Percentiles rank a stretch among this genome's conserved stretches.
Evolutionary conservation across 2,329 filamentous ascomycete genomes (phyloP).

Genomic region (Exserohilum rostratum): DNA sequence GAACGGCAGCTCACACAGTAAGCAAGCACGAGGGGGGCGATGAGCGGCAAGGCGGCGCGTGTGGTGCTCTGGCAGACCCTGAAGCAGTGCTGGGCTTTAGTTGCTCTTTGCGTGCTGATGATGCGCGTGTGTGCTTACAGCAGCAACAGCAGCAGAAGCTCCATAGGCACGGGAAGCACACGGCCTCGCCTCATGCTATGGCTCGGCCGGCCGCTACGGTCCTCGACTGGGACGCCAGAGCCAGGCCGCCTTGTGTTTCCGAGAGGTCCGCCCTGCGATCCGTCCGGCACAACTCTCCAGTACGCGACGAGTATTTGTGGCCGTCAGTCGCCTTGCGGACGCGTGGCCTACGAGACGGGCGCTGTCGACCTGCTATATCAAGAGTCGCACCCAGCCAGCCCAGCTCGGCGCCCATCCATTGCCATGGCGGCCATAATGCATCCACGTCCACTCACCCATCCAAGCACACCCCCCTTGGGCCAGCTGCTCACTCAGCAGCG

Average conservation of each 20-base stretch:
- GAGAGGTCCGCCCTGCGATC: conserved; percentile 9
- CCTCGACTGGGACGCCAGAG: too few species aligned
- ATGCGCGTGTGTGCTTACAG: conserved; percentile 9
- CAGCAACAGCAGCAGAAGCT: background rate
- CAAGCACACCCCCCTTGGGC: background rate
- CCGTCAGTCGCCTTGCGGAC: conserved; percentile 5
- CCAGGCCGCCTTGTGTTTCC: conserved; percentile 5
- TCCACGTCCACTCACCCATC: background rate
- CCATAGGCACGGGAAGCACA: conserved; percentile 12
- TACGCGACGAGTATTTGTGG: conserved; percentile 6
- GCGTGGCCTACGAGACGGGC: conserved; percentile 11
- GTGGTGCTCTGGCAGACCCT: conserved; percentile 4
- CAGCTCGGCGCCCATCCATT: background rate
- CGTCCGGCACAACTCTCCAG: background rate
- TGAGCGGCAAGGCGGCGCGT: conserved; percentile 1
- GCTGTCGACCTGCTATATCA: too few species aligned
- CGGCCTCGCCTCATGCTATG: conserved; percentile 5
- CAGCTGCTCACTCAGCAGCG: conserved; percentile 12
- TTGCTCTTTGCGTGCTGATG: conserved; percentile 6
- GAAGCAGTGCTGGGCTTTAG: conserved; percentile 1
- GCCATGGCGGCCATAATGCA: background rate
- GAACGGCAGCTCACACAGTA: background rate
- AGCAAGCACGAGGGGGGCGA: conserved; percentile 8
- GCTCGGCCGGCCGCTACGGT: conserved; percentile 17
- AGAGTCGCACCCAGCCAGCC: too few species aligned